Base-by-base conservation (phyloP, 179 eudicot genomes). In the Silene vulgaris region DNA sequence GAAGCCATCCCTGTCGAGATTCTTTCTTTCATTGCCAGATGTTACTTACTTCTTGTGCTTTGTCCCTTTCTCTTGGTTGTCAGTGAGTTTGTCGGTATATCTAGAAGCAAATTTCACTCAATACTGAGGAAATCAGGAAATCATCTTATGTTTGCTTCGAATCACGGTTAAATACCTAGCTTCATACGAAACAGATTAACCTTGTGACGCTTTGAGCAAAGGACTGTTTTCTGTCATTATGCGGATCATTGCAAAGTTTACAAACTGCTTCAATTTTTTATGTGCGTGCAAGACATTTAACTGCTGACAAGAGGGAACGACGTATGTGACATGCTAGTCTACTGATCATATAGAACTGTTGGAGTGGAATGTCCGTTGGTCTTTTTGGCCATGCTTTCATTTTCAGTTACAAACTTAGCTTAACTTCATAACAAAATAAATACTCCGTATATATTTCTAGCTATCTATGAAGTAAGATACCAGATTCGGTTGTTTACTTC, bases 1-100 rank as follows among this genome's bases (percentile, higher is more conserved):
- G 52, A 63, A 62, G 80, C 48, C 35, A 54, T 70, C 73, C 59
- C 57, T 37, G 29, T 19, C 21, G 50, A 70, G 57, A 56, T 62
- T 72, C 67, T 62, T 76, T 20, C 20, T 68, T 72, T n/a, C 59
- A 72, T 69, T 62, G 20, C 64, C 17, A 23, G 50, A 74, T 74
- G 68, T 77, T 77, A 75, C 81, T 64, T 81, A 35, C 61, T 40
- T 56, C 75, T 57, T 74, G 1, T 74, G 23, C 75, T 62, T 70
- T 69, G 19, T 54, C 19, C 19, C 50, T n/a, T 48, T 63, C 26
- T 50, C 69, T 17, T 74, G 29, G 29, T 61, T 29, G 69, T 76
- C 26, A 56, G 64, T 52, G 64, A 59, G 74, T 61, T 76, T 13
- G 64, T 28, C 57, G 50, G 40, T 77, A 45, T 52, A 59, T 48